A percentile compares a stretch with the other conserved stretches of the same genome.
These are phyloP conservation scores for Rutstroemia sp. DNA, from an alignment of 2,329 filamentous ascomycete genomes.

Conservation along the genomic window DNA sequence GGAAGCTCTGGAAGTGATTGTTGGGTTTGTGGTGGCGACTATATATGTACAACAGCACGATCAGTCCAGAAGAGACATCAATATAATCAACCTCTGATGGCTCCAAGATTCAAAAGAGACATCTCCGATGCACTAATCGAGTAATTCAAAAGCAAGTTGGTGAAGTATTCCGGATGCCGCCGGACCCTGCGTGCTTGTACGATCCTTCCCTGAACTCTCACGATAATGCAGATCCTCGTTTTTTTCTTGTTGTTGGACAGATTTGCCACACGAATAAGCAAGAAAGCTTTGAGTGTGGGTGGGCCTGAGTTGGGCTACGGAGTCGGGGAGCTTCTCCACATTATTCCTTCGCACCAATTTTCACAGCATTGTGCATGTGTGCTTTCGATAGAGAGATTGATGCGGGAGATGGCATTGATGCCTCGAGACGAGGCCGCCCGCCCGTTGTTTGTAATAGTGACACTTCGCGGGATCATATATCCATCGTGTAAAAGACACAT, in stretches of 20 bases:
- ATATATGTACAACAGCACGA: slow-evolving; percentile 27
- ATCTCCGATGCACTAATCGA: not conserved
- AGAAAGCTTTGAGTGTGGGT: not conserved
- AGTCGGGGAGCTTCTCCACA: not conserved
- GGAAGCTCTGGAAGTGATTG: slow-evolving; percentile 72
- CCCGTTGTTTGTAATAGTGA: too few relatives aligned
- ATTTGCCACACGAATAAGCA: not conserved
- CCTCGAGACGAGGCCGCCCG: too few relatives aligned
- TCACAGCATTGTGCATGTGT: too few relatives aligned
- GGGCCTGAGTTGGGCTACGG: not conserved
- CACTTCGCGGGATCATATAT: too few relatives aligned
- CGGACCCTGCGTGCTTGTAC: not conserved
- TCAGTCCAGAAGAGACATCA: slow-evolving; percentile 4
- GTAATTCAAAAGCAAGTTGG: not conserved
- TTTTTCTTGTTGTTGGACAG: not conserved
- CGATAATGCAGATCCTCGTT: not conserved
- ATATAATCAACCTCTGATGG: slow-evolving; percentile 1
- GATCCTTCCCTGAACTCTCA: slow-evolving; percentile 1
- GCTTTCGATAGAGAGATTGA: too few relatives aligned
- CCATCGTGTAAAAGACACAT: too few relatives aligned
- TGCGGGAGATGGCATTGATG: too few relatives aligned
- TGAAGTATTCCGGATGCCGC: not conserved
- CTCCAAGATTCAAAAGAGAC: not conserved
- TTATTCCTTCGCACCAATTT: not conserved
- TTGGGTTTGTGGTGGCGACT: not conserved